A percentile compares a stretch with the other conserved stretches of the same genome.
These are phyloP conservation scores for Dictyostelium discoideum DNA, from an alignment of 78 protist species.

Conservation along the genomic window DNA sequence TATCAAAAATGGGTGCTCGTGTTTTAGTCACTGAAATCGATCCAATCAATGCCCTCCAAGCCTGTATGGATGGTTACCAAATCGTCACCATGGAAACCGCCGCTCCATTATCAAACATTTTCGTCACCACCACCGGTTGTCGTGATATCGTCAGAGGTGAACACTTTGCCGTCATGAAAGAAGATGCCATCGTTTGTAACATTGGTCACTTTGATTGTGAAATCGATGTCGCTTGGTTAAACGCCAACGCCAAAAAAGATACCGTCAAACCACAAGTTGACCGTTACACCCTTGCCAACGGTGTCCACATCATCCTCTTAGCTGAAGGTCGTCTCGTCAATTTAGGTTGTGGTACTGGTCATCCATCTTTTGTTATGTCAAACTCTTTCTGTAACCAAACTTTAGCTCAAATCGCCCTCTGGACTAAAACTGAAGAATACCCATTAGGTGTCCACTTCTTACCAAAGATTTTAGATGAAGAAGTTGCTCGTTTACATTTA, in stretches of 20 bases:
- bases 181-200: slow-evolving; percentile 99
- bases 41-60: slow-evolving; percentile 99
- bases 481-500: slow-evolving; percentile 98
- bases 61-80: slow-evolving; percentile 98
- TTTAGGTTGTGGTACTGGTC: slow-evolving; percentile 99
- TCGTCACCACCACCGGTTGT: slow-evolving; percentile 99
- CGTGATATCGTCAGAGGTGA: slow-evolving; percentile 93
- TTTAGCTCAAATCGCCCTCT: slow-evolving; percentile 98
- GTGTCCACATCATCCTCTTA: slow-evolving; percentile 95
- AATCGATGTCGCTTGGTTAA: slow-evolving; percentile 97
- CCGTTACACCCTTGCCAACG: slow-evolving; percentile 92
- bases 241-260: slow-evolving; percentile 85
- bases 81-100: slow-evolving; percentile 96
- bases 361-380: slow-evolving; percentile 99
- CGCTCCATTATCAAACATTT: slow-evolving; percentile 91
- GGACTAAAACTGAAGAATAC: slow-evolving; percentile 90
- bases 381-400: slow-evolving; percentile 99
- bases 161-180: slow-evolving; percentile 97
- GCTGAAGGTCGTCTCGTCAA: slow-evolving; percentile 99
- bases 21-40: slow-evolving; percentile 99
- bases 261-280: slow-evolving; percentile 99
- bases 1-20: slow-evolving; percentile 95
- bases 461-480: slow-evolving; percentile 99
- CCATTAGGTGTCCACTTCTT: slow-evolving; percentile 93
- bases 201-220: slow-evolving; percentile 99